Evolutionary conservation across 192 early-diverging fungal genomes (phyloP), one percentile per base, ranked within the genome.

Genomic region (Helicostylum pulchrum): DNA sequence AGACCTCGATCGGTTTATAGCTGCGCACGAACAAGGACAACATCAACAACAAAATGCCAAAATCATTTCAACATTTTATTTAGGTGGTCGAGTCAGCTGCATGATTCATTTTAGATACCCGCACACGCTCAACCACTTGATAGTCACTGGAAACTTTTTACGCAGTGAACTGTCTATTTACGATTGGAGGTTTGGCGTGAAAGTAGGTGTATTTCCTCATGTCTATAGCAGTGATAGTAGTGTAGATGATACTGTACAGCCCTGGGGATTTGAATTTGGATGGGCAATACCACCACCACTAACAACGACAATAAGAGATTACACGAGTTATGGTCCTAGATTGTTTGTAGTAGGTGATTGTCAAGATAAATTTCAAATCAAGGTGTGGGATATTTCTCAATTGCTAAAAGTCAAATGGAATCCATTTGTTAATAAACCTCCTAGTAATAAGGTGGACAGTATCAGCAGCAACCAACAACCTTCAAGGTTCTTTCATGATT

Each of bases 91-190:
- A 31, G 45, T 74, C 47, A 68, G 66, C 43, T 74, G 72, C 49
- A 74, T 74, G 66, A 54, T 68, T 46, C 72, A 74, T 54, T 64
- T 74, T 52, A 42, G 62, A 58, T 60, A 53, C 44, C 72, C 65
- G 14, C 52, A 62, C 7, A 62, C 64, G 15, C 31, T 73, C 9
- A 73, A 73, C 21, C 72, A 73, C 39, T 50, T 73, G 34, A 68
- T 73, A 15, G 62, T 58, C 4, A 64, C 53, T 42, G 72, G 72
- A 36, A 60, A 48, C 26, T 73, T 53, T 23, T 26, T 63, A 26
- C 51, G 49, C 39, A 53, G 58, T n/a, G 67, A 74, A n/a, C 32
- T 74, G 5, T 58, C 72, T 14, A 44, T 74, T 30, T 74, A 65
- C 19, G 72, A 74, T 48, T 74, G 72, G 72, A 66, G 72, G 14